Conservation (phyloP, 140 eudicot species). For the Oenanthe javanica region DNA sequence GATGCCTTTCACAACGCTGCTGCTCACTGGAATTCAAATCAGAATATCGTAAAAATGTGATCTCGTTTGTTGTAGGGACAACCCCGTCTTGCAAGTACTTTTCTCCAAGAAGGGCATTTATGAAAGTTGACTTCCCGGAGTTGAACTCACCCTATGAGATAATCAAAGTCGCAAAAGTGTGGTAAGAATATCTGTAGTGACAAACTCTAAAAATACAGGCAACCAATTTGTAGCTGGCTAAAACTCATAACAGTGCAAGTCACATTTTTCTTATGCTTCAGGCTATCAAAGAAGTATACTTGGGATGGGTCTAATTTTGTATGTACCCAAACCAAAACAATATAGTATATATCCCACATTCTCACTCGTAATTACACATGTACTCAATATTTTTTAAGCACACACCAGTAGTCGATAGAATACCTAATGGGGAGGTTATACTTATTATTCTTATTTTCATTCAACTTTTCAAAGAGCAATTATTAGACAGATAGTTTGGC, state of each 20-base stretch:
- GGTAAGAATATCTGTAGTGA: not conserved
- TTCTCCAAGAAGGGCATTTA: constrained; percentile 87
- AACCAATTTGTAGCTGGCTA: not conserved
- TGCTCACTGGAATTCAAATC: constrained; percentile 47
- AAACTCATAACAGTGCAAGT: not conserved
- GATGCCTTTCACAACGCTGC: constrained; percentile 78
- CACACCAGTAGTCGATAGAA: not conserved
- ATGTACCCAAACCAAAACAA: not conserved
- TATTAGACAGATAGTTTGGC: not conserved
- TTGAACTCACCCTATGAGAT: constrained; percentile 81
- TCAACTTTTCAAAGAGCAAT: not conserved
- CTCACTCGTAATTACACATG: not conserved
- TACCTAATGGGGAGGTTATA: not conserved
- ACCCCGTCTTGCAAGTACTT: constrained; percentile 84
- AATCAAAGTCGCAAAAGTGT: constrained; percentile 9
- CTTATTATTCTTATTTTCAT: not conserved
- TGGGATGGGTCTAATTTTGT: not conserved
- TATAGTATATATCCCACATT: not conserved
- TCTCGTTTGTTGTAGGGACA: constrained; percentile 91
- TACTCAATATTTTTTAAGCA: not conserved
- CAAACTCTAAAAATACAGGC: not conserved
- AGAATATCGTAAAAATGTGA: constrained; percentile 72
- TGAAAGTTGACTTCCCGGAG: constrained; percentile 91
- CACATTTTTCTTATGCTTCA: not conserved
- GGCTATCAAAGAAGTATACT: not conserved